Percentiles rank a stretch among this genome's conserved stretches.
phyloP scores from a whole-genome alignment of 2,329 filamentous ascomycete species.

The Polychaeton citri region DNA sequence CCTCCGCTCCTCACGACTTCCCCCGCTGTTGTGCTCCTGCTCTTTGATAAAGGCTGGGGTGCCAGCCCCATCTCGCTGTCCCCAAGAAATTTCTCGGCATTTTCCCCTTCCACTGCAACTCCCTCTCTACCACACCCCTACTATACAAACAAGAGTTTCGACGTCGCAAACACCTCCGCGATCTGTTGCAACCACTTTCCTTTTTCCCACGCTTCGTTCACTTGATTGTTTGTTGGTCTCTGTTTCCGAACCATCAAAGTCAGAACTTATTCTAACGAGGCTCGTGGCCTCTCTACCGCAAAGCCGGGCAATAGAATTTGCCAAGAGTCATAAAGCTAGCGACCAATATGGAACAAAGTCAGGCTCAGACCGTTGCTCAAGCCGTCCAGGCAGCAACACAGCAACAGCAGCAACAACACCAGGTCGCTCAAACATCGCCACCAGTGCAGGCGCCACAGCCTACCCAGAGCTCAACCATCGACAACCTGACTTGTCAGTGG shows the following conservation, averaged over 20 bases:
- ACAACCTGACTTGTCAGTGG: conserved; percentile 47
- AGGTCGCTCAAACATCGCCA: conserved; percentile 13
- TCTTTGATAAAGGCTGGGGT: not conserved
- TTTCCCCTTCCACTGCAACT: not conserved
- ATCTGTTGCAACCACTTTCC: no score
- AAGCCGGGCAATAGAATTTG: not conserved
- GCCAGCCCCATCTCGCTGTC: not conserved
- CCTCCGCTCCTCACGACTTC: no score
- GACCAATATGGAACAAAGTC: not conserved
- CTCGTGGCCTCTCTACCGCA: not conserved
- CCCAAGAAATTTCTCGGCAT: conserved; percentile 1
- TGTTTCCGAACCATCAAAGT: no score
- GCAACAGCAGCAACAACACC: conserved; percentile 11
- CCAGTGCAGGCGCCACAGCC: conserved; percentile 16
- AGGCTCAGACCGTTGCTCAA: conserved; percentile 14
- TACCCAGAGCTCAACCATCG: conserved; percentile 21
- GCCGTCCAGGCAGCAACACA: conserved; percentile 7
- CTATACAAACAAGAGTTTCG: not conserved
- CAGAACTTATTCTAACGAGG: no score
- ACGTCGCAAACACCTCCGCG: no score
- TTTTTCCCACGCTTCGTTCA: no score
- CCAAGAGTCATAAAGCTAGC: conserved; percentile 1
- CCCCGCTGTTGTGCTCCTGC: no score
- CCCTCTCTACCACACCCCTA: not conserved
- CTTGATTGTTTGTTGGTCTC: no score